Conservation (phyloP, 2,329 filamentous ascomycete genomes). For the Sporothrix euskadiensis region DNA sequence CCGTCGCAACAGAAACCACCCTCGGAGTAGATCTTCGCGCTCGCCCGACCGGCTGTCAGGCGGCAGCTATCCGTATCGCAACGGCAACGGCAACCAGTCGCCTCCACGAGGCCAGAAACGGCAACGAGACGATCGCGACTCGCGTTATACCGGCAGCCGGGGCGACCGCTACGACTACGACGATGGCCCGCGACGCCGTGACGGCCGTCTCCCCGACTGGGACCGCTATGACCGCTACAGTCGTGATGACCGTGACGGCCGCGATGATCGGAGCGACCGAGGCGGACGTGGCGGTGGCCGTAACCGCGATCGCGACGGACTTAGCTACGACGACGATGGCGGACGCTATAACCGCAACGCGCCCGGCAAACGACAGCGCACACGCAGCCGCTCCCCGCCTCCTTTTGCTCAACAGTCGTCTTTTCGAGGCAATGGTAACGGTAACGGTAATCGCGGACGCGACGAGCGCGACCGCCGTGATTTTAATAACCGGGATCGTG, state of each 20-base stretch:
- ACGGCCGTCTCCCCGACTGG: slow-evolving; percentile 27
- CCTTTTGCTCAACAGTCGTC: not conserved
- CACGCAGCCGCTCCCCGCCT: slow-evolving; percentile 55
- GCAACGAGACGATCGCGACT: slow-evolving; percentile 61
- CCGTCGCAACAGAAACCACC: slow-evolving; percentile 76
- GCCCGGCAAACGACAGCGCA: slow-evolving; percentile 56
- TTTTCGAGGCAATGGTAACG: slow-evolving; percentile 43
- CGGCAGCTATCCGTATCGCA: slow-evolving; percentile 48
- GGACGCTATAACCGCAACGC: slow-evolving; percentile 42
- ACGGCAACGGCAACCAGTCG: slow-evolving; percentile 16
- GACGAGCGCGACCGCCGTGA: slow-evolving; percentile 38
- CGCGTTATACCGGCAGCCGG: slow-evolving; percentile 32
- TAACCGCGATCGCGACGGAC: slow-evolving; percentile 32
- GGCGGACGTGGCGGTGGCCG: slow-evolving; percentile 23
- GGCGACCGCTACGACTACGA: slow-evolving; percentile 60
- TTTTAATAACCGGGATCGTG: slow-evolving; percentile 35
- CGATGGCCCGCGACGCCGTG: slow-evolving; percentile 45
- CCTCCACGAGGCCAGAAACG: slow-evolving; percentile 70
- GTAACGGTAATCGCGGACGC: slow-evolving; percentile 41
- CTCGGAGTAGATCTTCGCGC: slow-evolving; percentile 57
- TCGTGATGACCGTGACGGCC: slow-evolving; percentile 30
- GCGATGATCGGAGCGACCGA: slow-evolving; percentile 15
- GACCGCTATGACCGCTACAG: slow-evolving; percentile 52
- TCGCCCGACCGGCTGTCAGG: slow-evolving; percentile 47
- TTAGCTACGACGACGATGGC: slow-evolving; percentile 34